Base-by-base conservation (phyloP, 345 rosid genomes). In the Melaleuca alternifolia region DNA sequence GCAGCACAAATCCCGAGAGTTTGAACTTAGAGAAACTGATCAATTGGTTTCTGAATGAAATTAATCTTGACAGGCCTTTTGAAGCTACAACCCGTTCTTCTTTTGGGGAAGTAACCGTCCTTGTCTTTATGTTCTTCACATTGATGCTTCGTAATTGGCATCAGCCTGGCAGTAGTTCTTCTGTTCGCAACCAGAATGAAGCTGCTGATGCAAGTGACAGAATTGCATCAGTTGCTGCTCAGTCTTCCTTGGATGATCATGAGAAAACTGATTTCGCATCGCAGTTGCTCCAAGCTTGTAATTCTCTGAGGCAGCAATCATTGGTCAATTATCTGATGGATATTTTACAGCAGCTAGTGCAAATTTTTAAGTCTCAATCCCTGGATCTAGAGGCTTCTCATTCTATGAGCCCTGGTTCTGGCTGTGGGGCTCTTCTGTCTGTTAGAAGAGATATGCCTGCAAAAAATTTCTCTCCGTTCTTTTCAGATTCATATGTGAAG, bases 131-230 rank as follows among this genome's bases (percentile, higher is more conserved):
- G 99, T 97, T 97, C 90, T 95, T 96, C 92, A 97, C 99, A 85
- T 91, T 97, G 95, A 97, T 97, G 99, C 99, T 97, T 81, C 97
- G 99, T 85, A 97, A 97, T 88, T 97, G 99, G 99, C 98, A 97
- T 86, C 99, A 96, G 88, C 99, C 99, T 87, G 99, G 99, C 75
- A 92, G 92, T 85, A 98, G 94, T 89, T 77, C 90, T 87, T 89
- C 94, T 89, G 84, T 85, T 84, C 85, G 92, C 81, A 94, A 91
- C 89, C 84, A 92, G 82, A 86, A 92, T 54, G 98, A 93, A 88
- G 91, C 84, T 89, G 75, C 90, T 37, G 95, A 95, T 51, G 85
- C 89, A 33, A 93, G 90, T 89, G 99, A 97, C 89, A 94, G 93
- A 89, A 92, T 89, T 89, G 75, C 89, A 83, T 90, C 93, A 26